Evolutionary conservation across 768 basidiomycete species (phyloP).

Genomic region (Mycena kentingensis): DNA sequence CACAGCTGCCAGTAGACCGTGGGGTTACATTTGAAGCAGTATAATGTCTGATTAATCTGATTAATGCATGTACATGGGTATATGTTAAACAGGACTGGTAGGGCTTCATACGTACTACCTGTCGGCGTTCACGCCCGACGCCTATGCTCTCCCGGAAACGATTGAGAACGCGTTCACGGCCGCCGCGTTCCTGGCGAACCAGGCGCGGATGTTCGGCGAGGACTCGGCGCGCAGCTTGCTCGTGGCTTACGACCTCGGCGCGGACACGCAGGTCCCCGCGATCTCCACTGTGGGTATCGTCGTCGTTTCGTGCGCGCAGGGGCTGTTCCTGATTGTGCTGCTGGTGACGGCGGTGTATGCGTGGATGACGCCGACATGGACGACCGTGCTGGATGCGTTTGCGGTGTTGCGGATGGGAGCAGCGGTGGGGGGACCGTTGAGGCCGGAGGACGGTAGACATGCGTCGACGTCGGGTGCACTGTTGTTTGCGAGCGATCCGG

Average conservation of each 20-base stretch:
- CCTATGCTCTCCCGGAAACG: too few species aligned
- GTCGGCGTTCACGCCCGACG: background rate
- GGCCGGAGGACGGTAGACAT: background rate
- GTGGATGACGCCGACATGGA: background rate
- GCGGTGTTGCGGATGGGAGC: slow-evolving; percentile 2
- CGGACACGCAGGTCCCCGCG: background rate
- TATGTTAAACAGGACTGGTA: too few species aligned
- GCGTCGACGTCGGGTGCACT: background rate
- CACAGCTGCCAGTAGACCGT: too few species aligned
- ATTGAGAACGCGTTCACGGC: background rate
- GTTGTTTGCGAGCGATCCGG: background rate
- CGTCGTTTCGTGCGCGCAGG: background rate
- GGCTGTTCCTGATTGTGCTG: background rate
- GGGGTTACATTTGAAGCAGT: too few species aligned
- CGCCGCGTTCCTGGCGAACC: slow-evolving; percentile 1
- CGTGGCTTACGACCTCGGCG: background rate
- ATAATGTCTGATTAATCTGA: too few species aligned
- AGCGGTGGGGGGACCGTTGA: background rate
- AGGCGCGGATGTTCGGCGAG: background rate
- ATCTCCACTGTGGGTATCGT: background rate
- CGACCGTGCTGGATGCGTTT: background rate
- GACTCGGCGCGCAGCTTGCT: background rate
- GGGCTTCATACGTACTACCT: background rate
- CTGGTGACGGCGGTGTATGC: background rate
- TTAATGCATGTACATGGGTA: too few species aligned